Base-by-base conservation (phyloP, 2,329 filamentous ascomycete genomes). In the Exophiala sideris region DNA sequence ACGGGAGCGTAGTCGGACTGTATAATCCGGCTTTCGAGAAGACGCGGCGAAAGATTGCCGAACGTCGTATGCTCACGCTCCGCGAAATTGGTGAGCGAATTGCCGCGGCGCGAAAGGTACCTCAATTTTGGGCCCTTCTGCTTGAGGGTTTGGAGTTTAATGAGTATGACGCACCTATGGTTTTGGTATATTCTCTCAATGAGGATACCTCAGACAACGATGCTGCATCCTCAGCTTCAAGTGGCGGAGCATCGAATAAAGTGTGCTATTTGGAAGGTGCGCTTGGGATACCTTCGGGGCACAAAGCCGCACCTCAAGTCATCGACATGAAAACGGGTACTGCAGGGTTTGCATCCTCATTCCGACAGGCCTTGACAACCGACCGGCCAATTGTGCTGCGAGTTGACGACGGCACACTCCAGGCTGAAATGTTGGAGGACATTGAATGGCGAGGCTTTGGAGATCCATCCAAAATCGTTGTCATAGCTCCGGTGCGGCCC, bases 1-100 rank as follows among this genome's bases (percentile, higher is more conserved):
- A 91, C 55, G 89, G 89, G 2, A 81, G 81, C 10, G 86, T 91
- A 6, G 82, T 88, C 57, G 88, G 87, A 1, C 70, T 92, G 0
- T 91, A 90, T 67, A 91, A 91, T 64, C 88, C 88, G 2, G 82
- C 85, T 0, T 92, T 91, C 61, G 89, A 94, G 61, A 90, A 91
- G 65, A 94, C 89, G 1, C 74, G 87, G 18, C 79, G 88, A 16
- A 89, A 88, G 64, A 84, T 94, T 56, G 88, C 86, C 2, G 88
- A 92, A 70, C 76, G 89, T 50, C 79, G 88, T 44, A 91, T 92
- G 88, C 76, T 89, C 21, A 90, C 87, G 0, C 72, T 94, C 35
- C 80, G 87, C 38, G 87, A 91, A 66, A 82, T 92, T 41, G 88
- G 88, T 46, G 87, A 92, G 69, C 83, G 80, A 54, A 91, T 87